A percentile compares a stretch with the other conserved stretches of the same genome.
phyloP scores from a whole-genome alignment of 2,329 filamentous ascomycete genomes.

The Leptographium procerum region DNA sequence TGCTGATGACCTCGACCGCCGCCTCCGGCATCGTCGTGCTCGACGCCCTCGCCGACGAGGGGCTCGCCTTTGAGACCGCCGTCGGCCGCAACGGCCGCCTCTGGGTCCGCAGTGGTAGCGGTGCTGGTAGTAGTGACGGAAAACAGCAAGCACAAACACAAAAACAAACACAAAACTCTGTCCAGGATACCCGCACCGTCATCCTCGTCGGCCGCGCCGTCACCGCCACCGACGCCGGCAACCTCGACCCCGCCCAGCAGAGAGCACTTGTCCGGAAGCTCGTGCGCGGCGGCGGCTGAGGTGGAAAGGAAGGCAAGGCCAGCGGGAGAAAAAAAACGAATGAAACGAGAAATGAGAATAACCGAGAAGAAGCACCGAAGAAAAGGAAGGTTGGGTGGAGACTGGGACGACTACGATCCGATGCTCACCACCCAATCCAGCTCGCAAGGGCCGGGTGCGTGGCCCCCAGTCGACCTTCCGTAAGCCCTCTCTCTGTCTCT shows the following conservation, averaged over 20 bases:
- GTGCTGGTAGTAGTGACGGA: too few species aligned
- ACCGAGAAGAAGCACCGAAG: too few species aligned
- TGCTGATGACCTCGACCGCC: slow-evolving; percentile 55
- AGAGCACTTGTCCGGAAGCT: slow-evolving; percentile 46
- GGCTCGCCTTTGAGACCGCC: slow-evolving; percentile 83
- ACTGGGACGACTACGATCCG: too few species aligned
- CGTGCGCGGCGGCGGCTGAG: slow-evolving; percentile 42
- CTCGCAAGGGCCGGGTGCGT: too few species aligned
- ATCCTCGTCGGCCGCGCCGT: slow-evolving; percentile 71
- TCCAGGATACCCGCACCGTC: slow-evolving; percentile 33
- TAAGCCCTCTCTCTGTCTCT: too few species aligned
- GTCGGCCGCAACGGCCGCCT: slow-evolving; percentile 86
- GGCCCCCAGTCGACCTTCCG: too few species aligned
- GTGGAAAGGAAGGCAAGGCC: slow-evolving; percentile 30
- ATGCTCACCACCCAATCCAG: too few species aligned
- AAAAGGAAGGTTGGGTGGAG: too few species aligned
- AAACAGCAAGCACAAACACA: not conserved
- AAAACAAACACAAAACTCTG: not conserved
- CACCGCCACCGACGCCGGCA: slow-evolving; percentile 61
- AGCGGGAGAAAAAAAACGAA: too few species aligned
- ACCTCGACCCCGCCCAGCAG: slow-evolving; percentile 53
- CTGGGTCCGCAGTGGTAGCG: slow-evolving; percentile 71
- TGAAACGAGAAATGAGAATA: too few species aligned
- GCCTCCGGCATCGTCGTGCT: slow-evolving; percentile 60
- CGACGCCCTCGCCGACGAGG: slow-evolving; percentile 64